These are phyloP conservation scores for Bonia amplexicaulis DNA, from an alignment of 176 grass and related monocot genomes.

Conservation along the genomic window DNA sequence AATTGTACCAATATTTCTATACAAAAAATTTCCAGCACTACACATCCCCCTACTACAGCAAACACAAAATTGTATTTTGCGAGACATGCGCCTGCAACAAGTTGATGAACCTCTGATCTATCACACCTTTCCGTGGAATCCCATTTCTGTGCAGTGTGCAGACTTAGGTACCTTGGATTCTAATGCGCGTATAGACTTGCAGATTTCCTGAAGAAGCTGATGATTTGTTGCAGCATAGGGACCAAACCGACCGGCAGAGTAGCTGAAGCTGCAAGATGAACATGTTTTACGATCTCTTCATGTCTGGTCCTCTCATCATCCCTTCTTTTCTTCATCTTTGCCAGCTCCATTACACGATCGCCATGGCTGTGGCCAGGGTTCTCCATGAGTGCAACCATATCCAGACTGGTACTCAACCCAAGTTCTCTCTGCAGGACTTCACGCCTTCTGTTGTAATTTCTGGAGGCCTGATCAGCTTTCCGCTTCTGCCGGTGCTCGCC, in stretches of 20 bases:
- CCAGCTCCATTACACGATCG: slow-evolving; percentile 26
- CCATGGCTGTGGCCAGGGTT: slow-evolving; percentile 6
- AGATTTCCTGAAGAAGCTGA: slow-evolving; percentile 43
- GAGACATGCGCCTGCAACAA: background rate
- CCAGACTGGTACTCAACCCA: slow-evolving; percentile 15
- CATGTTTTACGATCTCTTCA: slow-evolving; percentile 39
- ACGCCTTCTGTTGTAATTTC: slow-evolving; percentile 31
- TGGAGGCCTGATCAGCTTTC: slow-evolving; percentile 40
- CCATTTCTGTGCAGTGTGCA: background rate
- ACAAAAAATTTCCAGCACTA: slow-evolving; percentile 17
- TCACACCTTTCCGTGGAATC: background rate
- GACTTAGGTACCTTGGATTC: slow-evolving; percentile 22
- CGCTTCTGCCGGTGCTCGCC: slow-evolving; percentile 48
- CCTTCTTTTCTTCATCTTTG: slow-evolving; percentile 38
- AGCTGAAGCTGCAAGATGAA: slow-evolving; percentile 41
- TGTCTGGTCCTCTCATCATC: slow-evolving; percentile 54
- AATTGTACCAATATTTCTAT: slow-evolving; percentile 3
- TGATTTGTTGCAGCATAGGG: slow-evolving; percentile 56
- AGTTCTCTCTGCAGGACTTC: slow-evolving; percentile 31
- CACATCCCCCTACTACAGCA: background rate
- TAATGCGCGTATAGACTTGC: slow-evolving; percentile 43
- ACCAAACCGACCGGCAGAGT: slow-evolving; percentile 55
- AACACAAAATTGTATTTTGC: background rate
- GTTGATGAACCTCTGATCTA: background rate
- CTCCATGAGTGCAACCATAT: slow-evolving; percentile 25